These are phyloP conservation scores for Mycena metata DNA, from an alignment of 768 basidiomycete species.

Conservation along the genomic window DNA sequence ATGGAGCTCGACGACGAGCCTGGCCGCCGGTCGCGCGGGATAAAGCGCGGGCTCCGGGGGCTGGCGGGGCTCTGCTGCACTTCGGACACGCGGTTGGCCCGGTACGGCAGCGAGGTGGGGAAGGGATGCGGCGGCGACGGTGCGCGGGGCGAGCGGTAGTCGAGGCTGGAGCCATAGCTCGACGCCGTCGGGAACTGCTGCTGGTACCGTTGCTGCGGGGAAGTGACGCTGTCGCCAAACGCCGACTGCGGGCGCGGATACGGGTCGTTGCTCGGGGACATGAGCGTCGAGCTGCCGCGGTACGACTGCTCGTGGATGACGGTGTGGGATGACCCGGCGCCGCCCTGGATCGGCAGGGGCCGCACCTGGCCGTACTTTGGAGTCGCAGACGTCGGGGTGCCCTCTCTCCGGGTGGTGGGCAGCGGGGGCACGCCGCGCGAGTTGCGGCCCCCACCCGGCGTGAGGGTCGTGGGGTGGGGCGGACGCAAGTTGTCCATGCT, in stretches of 20 bases:
- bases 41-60: constrained; percentile 59
- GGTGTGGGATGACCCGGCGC: constrained; percentile 44
- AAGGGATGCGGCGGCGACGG: constrained; percentile 45
- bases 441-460: constrained; percentile 49
- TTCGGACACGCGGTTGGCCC: constrained; percentile 53
- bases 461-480: constrained; percentile 50
- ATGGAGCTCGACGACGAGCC: constrained; percentile 41
- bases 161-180: constrained; percentile 50
- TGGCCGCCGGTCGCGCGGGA: constrained; percentile 49
- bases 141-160: constrained; percentile 57
- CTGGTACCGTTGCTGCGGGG: constrained; percentile 51
- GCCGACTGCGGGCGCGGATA: constrained; percentile 76
- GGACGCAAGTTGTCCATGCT: constrained; percentile 70
- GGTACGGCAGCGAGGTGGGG: constrained; percentile 33
- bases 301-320: constrained; percentile 48
- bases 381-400: constrained; percentile 41
- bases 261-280: constrained; percentile 68
- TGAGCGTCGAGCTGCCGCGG: constrained; percentile 39
- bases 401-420: constrained; percentile 51
- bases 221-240: constrained; percentile 60
- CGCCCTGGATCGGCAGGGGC: constrained; percentile 59
- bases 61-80: constrained; percentile 75
- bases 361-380: constrained; percentile 56
- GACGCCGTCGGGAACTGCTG: constrained; percentile 53
- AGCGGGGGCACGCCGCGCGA: constrained; percentile 47